Base-by-base conservation (phyloP, 2,329 filamentous ascomycete species). In the Colletotrichum liriopes region DNA sequence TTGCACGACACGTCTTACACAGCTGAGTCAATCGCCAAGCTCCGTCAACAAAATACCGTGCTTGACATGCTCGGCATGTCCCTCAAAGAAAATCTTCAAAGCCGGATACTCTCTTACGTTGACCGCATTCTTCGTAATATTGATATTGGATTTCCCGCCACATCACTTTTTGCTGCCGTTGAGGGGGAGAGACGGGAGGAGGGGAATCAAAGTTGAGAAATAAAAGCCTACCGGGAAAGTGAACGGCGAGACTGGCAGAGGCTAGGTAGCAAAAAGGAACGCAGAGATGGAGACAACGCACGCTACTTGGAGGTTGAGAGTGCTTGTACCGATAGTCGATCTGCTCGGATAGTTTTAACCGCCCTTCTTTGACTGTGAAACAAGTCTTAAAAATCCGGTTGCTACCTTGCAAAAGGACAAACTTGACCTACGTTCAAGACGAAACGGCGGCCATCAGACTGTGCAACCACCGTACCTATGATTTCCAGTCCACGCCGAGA, bases 401-500 rank as follows among this genome's bases (percentile, higher is more conserved):
- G 51, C 29, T n/a, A n/a, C 51, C 20, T 35, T 16, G 9, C 32
- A 23, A 14, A 37, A n/a, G 29, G 29, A n/a, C 4, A 37, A 16
- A 20, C 35, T 20, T 39, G n/a, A n/a, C 23, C 29, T 23, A 39
- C 26, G n/a, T 14, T 62, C 23, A 16, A 37, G 45, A 61, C 43
- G 59, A 62, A 23, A 62, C 32, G 12, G 7, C 16, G 32, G 59
- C 52, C 18, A 16, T 14, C 14, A 51, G 43, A 62, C 41, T 49
- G 29, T 23, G 41, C 29, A 23, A n/a, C 32, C 45, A 49, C 7
- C 59, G 23, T 23, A 11, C 23, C 32, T 11, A 29, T 7, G n/a
- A 49, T 62, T 35, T 37, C 29, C 32, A 14, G 29, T 49, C 45
- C n/a, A 52, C 60, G n/a, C 23, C 47, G 60, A 62, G 45, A 37